Evolutionary conservation across 177 flowering plant species (phyloP).

Genomic region (Vitis hybrid): DNA sequence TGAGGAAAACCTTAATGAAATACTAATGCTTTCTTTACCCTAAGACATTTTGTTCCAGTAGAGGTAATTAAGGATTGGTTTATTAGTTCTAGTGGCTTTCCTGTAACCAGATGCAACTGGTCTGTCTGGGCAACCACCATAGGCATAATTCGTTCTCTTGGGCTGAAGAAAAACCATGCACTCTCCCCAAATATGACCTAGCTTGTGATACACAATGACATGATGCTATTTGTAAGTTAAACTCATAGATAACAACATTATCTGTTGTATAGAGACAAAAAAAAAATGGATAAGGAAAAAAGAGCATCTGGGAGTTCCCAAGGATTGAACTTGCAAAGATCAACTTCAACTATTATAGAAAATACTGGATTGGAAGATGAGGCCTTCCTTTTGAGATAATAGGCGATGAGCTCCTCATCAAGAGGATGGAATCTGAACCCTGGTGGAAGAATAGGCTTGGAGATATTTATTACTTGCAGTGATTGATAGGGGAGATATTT

Average conservation of each 20-base stretch:
- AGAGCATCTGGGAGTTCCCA: constrained; percentile 42
- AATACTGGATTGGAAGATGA: constrained; percentile 10
- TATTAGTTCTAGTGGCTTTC: constrained; percentile 39
- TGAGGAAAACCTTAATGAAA: too few species aligned
- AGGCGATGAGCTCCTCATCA: constrained; percentile 37
- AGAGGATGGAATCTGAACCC: constrained; percentile 48
- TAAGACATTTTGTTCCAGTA: constrained; percentile 19
- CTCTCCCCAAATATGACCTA: constrained; percentile 27
- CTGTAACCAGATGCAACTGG: constrained; percentile 35
- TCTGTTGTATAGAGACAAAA: too few species aligned
- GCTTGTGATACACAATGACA: neutral
- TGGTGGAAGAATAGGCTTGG: neutral
- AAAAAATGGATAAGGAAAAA: neutral
- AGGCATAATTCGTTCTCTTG: constrained; percentile 32
- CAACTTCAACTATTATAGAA: constrained; percentile 32
- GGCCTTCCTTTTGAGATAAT: constrained; percentile 31
- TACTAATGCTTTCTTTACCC: constrained; percentile 31
- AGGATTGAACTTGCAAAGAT: constrained; percentile 38
- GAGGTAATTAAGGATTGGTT: constrained; percentile 20
- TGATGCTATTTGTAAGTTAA: too few species aligned
- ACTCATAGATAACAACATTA: too few species aligned
- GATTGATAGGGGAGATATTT: neutral
- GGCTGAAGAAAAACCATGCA: constrained; percentile 19
- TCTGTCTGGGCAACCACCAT: constrained; percentile 35
- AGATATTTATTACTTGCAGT: constrained; percentile 12